phyloP scores from a whole-genome alignment of 192 early-diverging fungal species.

The Rhizophagus prolifer region DNA sequence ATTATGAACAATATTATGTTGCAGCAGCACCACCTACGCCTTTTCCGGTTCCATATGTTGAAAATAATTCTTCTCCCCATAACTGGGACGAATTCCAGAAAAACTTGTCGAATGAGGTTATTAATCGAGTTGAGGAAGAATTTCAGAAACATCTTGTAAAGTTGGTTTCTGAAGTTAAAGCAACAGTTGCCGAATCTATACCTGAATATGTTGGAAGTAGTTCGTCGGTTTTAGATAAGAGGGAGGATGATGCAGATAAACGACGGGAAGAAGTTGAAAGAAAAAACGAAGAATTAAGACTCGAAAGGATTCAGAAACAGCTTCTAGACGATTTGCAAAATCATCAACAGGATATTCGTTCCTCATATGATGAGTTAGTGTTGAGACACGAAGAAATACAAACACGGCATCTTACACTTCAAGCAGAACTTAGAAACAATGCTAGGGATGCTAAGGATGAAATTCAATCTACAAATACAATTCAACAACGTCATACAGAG shows the following conservation, averaged over 20 bases:
- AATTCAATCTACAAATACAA: background rate
- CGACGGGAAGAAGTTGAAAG: background rate
- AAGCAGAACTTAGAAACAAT: background rate
- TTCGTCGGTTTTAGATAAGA: background rate
- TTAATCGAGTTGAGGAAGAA: background rate
- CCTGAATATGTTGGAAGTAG: background rate
- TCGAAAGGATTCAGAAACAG: background rate
- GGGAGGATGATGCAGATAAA: background rate
- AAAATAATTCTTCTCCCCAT: background rate
- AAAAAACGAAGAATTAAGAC: constrained; percentile 5
- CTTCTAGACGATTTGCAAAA: constrained; percentile 4
- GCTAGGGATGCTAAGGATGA: background rate
- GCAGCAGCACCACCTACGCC: background rate
- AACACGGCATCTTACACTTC: constrained; percentile 1
- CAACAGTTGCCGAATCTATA: background rate
- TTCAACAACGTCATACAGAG: background rate
- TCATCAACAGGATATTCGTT: constrained; percentile 12
- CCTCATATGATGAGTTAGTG: background rate
- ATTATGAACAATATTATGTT: background rate
- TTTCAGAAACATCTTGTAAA: constrained; percentile 2
- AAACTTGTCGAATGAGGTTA: background rate
- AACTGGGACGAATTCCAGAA: constrained; percentile 12
- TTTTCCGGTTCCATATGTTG: background rate
- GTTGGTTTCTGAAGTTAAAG: background rate
- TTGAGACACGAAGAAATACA: constrained; percentile 18